These are phyloP conservation scores for Seminavis robusta DNA, from an alignment of 108 stramenopile genomes.

Conservation along the genomic window DNA sequence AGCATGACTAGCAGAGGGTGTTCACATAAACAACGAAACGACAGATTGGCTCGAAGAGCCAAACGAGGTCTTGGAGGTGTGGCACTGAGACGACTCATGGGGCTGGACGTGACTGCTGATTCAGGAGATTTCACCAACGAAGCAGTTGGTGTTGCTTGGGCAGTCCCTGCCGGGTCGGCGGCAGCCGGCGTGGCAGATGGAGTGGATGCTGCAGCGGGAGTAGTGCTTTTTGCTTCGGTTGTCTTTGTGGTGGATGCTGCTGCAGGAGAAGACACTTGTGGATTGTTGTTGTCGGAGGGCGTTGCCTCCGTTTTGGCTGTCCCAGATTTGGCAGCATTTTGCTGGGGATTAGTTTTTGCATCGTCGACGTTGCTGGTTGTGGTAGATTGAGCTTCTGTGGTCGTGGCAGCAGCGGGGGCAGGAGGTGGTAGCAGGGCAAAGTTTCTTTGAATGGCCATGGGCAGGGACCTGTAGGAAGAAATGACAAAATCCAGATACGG, in stretches of 20 bases:
- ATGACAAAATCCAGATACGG: constrained; percentile 76
- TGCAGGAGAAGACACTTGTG: constrained; percentile 6
- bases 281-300: too few relatives aligned
- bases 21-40: constrained; percentile 88
- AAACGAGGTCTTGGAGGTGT: constrained; percentile 12
- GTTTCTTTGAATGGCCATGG: constrained; percentile 49
- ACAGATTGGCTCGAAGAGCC: constrained; percentile 47
- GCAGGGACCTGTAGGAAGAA: constrained; percentile 53
- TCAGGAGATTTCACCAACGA: neutral
- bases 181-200: constrained; percentile 3
- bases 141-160: neutral
- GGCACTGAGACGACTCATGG: neutral
- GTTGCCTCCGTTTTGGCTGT: constrained; percentile 22
- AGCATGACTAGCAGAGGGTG: constrained; percentile 91
- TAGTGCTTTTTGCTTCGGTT: neutral
- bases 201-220: constrained; percentile 1
- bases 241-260: neutral
- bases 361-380: neutral
- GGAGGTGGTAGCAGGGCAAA: constrained; percentile 33
- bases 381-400: neutral
- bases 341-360: neutral
- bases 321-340: neutral
- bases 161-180: neutral
- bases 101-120: neutral
- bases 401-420: neutral